Percentiles rank a stretch among this genome's conserved stretches.
Evolutionary conservation across 2,329 filamentous ascomycete species (phyloP).

Genomic region (Fusarium verticillioides): DNA sequence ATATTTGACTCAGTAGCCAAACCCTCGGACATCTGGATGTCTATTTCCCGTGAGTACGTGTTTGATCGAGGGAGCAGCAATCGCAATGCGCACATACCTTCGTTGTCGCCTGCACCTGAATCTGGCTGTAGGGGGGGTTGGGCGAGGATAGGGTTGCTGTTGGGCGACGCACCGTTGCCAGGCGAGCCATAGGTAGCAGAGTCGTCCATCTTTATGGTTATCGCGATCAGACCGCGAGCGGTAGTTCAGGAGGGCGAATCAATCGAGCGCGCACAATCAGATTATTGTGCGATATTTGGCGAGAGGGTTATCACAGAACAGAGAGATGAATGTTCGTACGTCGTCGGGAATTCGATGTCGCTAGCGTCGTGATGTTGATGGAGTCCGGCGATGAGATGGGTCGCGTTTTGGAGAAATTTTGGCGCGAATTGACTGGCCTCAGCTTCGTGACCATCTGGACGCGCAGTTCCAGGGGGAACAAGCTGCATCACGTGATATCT

Average conservation of each 20-base stretch:
- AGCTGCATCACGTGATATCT: not conserved
- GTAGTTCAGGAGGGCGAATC: slow-evolving; percentile 21
- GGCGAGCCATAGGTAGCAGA: slow-evolving; percentile 68
- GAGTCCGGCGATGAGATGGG: slow-evolving; percentile 41
- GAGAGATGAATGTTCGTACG: slow-evolving; percentile 12
- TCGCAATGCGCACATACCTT: slow-evolving; percentile 56
- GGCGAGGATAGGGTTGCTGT: slow-evolving; percentile 65
- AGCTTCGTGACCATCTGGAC: slow-evolving; percentile 34
- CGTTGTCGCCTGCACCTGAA: slow-evolving; percentile 51
- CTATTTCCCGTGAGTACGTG: slow-evolving; percentile 52
- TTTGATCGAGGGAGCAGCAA: not conserved
- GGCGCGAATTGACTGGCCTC: slow-evolving; percentile 48
- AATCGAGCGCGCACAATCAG: slow-evolving; percentile 27
- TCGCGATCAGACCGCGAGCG: slow-evolving; percentile 24
- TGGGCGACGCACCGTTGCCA: slow-evolving; percentile 65
- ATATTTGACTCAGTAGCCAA: slow-evolving; percentile 59
- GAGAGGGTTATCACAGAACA: slow-evolving; percentile 6
- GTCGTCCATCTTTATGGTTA: slow-evolving; percentile 64
- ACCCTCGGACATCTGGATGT: slow-evolving; percentile 72
- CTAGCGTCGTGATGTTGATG: slow-evolving; percentile 45
- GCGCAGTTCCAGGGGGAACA: slow-evolving; percentile 15
- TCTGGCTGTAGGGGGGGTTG: slow-evolving; percentile 65
- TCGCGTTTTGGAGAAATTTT: slow-evolving; percentile 54
- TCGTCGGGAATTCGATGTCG: slow-evolving; percentile 31
- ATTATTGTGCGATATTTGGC: slow-evolving; percentile 20